phyloP scores from a whole-genome alignment of 306 rosid species.

The Malus orientalis region DNA sequence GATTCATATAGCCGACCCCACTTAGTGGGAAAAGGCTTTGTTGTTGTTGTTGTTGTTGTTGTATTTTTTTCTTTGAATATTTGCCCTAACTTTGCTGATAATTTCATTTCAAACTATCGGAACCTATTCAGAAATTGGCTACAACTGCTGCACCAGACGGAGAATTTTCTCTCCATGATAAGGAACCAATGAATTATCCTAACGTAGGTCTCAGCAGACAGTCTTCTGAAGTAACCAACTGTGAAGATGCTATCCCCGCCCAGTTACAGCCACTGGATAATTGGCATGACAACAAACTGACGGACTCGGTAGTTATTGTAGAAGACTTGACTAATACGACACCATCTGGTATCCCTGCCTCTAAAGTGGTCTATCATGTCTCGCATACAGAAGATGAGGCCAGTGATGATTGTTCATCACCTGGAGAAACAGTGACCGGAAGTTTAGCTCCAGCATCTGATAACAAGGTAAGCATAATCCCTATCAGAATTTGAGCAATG shows the following conservation, averaged over 20 bases:
- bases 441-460: conserved; percentile 32
- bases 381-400: conserved; percentile 37
- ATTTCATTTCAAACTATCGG: conserved; percentile 1
- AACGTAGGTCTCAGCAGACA: conserved; percentile 16
- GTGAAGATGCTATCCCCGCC: conserved; percentile 16
- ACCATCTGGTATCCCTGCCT: conserved; percentile 31
- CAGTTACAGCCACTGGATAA: conserved; percentile 17
- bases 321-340: conserved; percentile 29
- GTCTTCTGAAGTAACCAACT: conserved; percentile 6
- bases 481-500: not conserved
- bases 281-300: conserved; percentile 17
- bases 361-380: conserved; percentile 32
- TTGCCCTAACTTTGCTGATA: conserved; percentile 10
- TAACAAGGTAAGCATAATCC: conserved; percentile 43
- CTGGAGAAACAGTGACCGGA: conserved; percentile 18
- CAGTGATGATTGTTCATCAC: conserved; percentile 30
- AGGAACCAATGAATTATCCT: conserved; percentile 19
- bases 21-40: too few species aligned
- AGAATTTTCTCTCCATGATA: conserved; percentile 26
- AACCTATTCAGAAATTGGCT: conserved; percentile 42
- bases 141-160: conserved; percentile 25
- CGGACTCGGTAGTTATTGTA: conserved; percentile 20
- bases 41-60: too few species aligned
- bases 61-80: too few species aligned
- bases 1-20: too few species aligned